Conservation (phyloP, 306 rosid species). For the Gastrolobium bilobum region DNA sequence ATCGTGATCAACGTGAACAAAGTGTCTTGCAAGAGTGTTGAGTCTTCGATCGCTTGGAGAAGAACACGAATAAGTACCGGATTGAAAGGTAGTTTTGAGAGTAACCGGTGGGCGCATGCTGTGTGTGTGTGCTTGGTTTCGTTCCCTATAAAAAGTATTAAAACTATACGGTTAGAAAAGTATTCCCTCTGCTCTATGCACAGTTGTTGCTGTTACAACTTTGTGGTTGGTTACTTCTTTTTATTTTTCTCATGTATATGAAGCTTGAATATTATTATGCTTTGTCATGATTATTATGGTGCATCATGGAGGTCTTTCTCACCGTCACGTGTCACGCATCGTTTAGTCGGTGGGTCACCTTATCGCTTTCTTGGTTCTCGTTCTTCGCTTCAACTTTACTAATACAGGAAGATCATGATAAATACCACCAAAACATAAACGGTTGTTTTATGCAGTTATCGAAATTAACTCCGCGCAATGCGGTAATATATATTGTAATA, state of each 20-base stretch:
- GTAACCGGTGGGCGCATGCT: constrained; percentile 80
- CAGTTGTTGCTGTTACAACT: too few species aligned
- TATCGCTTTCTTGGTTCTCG: background rate
- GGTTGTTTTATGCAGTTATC: background rate
- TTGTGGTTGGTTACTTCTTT: too few species aligned
- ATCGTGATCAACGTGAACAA: constrained; percentile 27
- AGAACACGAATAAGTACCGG: constrained; percentile 28
- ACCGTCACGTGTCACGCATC: background rate
- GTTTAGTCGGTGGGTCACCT: background rate
- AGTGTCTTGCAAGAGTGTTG: constrained; percentile 64
- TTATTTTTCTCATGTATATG: too few species aligned
- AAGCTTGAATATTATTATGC: too few species aligned
- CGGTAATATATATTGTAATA: background rate
- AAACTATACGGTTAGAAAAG: background rate
- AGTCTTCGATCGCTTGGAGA: constrained; percentile 75
- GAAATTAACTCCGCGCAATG: background rate
- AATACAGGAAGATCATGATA: background rate
- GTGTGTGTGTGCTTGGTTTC: constrained; percentile 18
- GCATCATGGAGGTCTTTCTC: background rate
- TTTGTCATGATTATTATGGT: background rate
- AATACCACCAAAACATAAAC: background rate
- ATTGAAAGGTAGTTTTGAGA: constrained; percentile 35
- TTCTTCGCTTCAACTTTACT: background rate
- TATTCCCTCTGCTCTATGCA: background rate
- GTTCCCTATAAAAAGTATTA: constrained; percentile 3